phyloP scores from a whole-genome alignment of 2,329 filamentous ascomycete genomes.

The Rhytidhysteron rufulum region DNA sequence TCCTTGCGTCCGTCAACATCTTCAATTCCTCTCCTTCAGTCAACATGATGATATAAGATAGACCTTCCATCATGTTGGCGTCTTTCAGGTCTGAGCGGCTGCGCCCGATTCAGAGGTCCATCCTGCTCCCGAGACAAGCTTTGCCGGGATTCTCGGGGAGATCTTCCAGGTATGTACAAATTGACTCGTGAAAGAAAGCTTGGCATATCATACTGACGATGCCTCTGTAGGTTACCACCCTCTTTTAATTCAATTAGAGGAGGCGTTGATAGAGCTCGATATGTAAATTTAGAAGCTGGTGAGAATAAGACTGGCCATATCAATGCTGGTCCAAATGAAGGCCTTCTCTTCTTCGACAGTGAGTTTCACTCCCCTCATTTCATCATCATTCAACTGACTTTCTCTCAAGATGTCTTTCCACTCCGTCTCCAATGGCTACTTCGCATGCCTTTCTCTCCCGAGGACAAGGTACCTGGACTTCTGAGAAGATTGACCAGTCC shows the following conservation, averaged over 20 bases:
- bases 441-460: slow-evolving; percentile 47
- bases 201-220: too few relatives aligned
- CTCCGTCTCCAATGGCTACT: slow-evolving; percentile 66
- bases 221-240: too few relatives aligned
- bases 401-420: slow-evolving; percentile 70
- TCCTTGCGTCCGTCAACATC: not conserved
- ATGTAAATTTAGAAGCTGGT: slow-evolving; percentile 43
- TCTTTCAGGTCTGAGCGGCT: not conserved
- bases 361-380: slow-evolving; percentile 25
- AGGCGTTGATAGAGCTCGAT: slow-evolving; percentile 13
- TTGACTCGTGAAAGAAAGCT: too few relatives aligned
- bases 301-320: slow-evolving; percentile 78
- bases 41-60: not conserved
- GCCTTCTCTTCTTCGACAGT: slow-evolving; percentile 89
- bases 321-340: slow-evolving; percentile 68
- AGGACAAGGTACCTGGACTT: slow-evolving; percentile 45
- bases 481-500: slow-evolving; percentile 52
- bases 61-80: not conserved
- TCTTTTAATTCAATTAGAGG: too few relatives aligned
- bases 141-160: not conserved
- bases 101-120: not conserved
- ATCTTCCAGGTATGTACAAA: not conserved
- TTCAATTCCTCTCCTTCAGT: not conserved
- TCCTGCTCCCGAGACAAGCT: not conserved
- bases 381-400: slow-evolving; percentile 1